Conservation (phyloP, 31 red algal genomes). For the Bonnemaisonia californica region DNA sequence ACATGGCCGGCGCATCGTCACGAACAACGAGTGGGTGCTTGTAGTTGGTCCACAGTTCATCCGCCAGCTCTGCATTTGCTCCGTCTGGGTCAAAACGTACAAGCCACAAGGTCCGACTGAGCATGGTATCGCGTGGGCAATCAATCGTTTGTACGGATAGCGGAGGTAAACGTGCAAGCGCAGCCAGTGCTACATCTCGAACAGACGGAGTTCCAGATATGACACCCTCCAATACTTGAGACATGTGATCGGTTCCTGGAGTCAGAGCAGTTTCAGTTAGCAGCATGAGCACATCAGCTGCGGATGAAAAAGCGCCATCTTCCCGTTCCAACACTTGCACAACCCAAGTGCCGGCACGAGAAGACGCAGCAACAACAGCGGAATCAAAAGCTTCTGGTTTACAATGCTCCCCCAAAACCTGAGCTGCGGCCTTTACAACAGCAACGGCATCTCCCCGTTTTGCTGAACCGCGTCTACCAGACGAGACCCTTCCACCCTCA, state of each 20-base stretch:
- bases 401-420: conserved; percentile 70
- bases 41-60: conserved; percentile 80
- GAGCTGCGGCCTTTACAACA: conserved; percentile 49
- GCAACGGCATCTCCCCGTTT: conserved; percentile 52
- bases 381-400: conserved; percentile 72
- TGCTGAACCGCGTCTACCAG: conserved; percentile 29
- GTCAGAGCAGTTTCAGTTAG: conserved; percentile 54
- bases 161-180: conserved; percentile 59
- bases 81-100: conserved; percentile 77
- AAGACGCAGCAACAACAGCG: conserved; percentile 66
- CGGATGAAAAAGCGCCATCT: conserved; percentile 74
- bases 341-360: conserved; percentile 69
- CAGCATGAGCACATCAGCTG: conserved; percentile 67
- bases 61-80: conserved; percentile 60
- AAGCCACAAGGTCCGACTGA: conserved; percentile 80
- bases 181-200: conserved; percentile 74
- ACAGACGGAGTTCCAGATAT: conserved; percentile 90
- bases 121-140: conserved; percentile 55
- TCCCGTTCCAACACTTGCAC: conserved; percentile 75
- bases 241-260: conserved; percentile 53
- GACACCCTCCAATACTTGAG: conserved; percentile 75
- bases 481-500: conserved; percentile 2
- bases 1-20: conserved; percentile 45
- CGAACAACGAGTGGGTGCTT: conserved; percentile 55
- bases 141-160: conserved; percentile 47